Percentiles rank a stretch among this genome's conserved stretches.
phyloP scores from a whole-genome alignment of 1,284 basidiomycete genomes.

The Trichosporon asahii region DNA sequence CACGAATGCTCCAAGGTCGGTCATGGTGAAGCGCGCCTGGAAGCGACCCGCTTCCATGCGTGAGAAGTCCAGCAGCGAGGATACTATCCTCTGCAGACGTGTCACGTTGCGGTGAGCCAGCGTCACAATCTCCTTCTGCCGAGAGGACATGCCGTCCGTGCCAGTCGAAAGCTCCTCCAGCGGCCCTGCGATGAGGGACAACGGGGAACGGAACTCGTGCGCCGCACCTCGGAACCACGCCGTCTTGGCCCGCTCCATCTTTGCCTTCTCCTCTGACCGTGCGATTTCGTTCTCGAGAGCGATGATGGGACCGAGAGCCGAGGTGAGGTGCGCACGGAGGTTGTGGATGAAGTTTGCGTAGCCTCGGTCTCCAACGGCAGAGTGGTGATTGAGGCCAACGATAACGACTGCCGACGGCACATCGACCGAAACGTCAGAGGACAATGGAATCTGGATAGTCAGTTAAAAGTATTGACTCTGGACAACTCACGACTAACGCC shows the following conservation, averaged over 20 bases:
- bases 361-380: constrained; percentile 38
- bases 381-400: constrained; percentile 48
- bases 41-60: constrained; percentile 46
- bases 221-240: constrained; percentile 49
- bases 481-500: constrained; percentile 12
- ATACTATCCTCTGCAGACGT: constrained; percentile 43
- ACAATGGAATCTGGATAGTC: constrained; percentile 5
- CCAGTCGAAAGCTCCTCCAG: constrained; percentile 41
- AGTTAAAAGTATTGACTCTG: neutral
- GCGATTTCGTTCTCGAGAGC: constrained; percentile 44
- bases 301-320: constrained; percentile 38
- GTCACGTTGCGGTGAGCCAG: constrained; percentile 46
- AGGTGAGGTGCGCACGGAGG: constrained; percentile 39
- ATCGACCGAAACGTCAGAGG: neutral
- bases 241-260: constrained; percentile 51
- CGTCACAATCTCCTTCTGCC: constrained; percentile 32
- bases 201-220: constrained; percentile 49
- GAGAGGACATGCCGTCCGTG: constrained; percentile 13
- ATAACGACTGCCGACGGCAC: constrained; percentile 48
- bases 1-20: constrained; percentile 45
- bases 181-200: constrained; percentile 43
- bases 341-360: constrained; percentile 45
- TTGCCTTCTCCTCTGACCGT: constrained; percentile 43
- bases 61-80: constrained; percentile 48
- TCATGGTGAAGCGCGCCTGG: constrained; percentile 43